Evolutionary conservation across 2,329 filamentous ascomycete species (phyloP), one percentile per base, ranked within the genome.

Genomic region (Camptophora hylomeconis): DNA sequence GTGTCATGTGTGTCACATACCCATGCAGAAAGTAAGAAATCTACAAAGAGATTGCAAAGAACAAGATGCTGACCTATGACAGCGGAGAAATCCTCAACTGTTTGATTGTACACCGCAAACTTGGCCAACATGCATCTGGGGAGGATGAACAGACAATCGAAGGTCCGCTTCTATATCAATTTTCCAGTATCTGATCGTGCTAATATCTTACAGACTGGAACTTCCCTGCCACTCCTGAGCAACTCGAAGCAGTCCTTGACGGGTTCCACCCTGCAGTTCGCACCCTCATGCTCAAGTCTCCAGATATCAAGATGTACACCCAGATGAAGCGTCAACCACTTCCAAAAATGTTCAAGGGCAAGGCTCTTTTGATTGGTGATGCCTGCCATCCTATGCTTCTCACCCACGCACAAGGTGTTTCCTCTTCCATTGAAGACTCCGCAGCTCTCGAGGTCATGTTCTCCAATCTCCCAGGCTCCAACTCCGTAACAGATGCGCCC

Each of bases 331-430:
- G 41, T 5, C 35, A 44, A 13, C 41, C 41, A 3, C 19, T 41
- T 4, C 38, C 18, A 24, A 44, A 41, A 20, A 80, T 72, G 66
- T 44, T 58, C 0, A 60, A 65, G 2, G 66, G 52, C 1, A 61
- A 56, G 4, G 47, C 78, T 9, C 71, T 63, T 1, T 48, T 79
- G 0, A 50, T 80, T 1, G 76, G 76, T 0, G 76, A 80, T 45
- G 73, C 75, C 7, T 27, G 31, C 18, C 35, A 37, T 20, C 41
- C 41, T 7, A 44, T 41, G 41, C 37, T 44, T 14, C 21, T 44
- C 27, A 44, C 41, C 9, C 41, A 44, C 19, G 41, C 41, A 6
- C 41, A 44, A 18, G 41, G 41, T 14, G 41, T 44, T 5, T 40
- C 36, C 2, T 40, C 37, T 9, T 44, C 41, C 7, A 44, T 44